Percentiles rank a stretch among this genome's conserved stretches.
These are phyloP conservation scores for Jasminum sambac DNA, from an alignment of 257 asterid species.

Conservation along the genomic window DNA sequence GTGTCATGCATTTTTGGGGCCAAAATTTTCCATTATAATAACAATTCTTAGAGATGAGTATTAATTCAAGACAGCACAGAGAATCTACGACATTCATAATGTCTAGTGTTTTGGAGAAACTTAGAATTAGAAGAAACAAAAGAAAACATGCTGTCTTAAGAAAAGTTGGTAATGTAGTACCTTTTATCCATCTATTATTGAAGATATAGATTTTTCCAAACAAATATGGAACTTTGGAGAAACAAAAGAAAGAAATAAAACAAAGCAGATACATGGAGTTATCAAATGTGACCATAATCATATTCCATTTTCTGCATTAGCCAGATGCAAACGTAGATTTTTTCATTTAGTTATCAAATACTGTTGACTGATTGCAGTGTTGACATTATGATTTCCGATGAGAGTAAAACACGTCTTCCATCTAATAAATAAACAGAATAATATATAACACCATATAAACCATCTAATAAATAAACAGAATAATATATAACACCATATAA, in stretches of 20 bases:
- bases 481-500: constrained; percentile 5
- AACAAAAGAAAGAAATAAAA: not conserved
- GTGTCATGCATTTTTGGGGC: constrained; percentile 6
- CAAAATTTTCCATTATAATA: not conserved
- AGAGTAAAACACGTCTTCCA: not conserved
- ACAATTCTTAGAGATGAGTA: not conserved
- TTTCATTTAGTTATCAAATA: not conserved
- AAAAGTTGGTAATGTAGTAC: not conserved
- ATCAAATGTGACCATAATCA: not conserved
- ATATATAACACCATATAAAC: constrained; percentile 1
- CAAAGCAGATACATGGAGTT: not conserved
- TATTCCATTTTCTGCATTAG: not conserved
- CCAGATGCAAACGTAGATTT: not conserved
- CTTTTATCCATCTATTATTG: not conserved
- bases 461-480: not conserved
- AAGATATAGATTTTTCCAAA: not conserved
- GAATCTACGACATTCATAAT: not conserved
- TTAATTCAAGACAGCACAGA: constrained; percentile 7
- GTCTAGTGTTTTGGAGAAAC: not conserved
- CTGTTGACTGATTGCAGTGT: not conserved
- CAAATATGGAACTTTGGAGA: not conserved
- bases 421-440: not conserved
- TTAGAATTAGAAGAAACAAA: not conserved
- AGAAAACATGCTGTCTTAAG: not conserved
- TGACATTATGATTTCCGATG: not conserved